Evolutionary conservation across 1,284 basidiomycete genomes (phyloP), one percentile per base, ranked within the genome.

Genomic region (Cryptococcus sp.): DNA sequence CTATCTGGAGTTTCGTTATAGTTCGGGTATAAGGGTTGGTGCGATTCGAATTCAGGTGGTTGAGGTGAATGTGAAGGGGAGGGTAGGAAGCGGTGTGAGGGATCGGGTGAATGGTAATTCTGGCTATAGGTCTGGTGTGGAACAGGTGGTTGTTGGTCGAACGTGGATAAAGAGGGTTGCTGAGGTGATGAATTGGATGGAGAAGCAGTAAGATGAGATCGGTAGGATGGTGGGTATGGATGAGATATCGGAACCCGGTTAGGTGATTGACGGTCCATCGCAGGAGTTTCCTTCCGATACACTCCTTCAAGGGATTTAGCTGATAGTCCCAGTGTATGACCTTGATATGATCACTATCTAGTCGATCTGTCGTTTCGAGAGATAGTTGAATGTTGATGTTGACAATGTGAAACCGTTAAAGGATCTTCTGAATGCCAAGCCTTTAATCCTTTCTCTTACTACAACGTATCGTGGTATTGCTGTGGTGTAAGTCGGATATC

Each of bases 221-320:
- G 49, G 38, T 56, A 56, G 10, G 49, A 51, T 10, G 54, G 54
- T 36, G 54, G 54, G 49, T 56, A 56, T 8, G 54, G 54, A 56
- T 56, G 54, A 8, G 54, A 50, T 30, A 46, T 50, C 14, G 44
- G 23, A 23, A 31, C 10, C 23, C 44, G 11, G 23, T 13, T 13
- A 23, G 44, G 44, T 10, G 44, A 15, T 46, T 46, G 11, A 31
- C 11, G n/a, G 44, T 23, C 23, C 23, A 33, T 23, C 23, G 23
- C 23, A 23, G 23, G 23, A 23, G 23, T 23, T 23, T 23, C 23
- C 23, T 23, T 23, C 23, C 23, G 23, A 23, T 23, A 23, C 23
- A 23, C 23, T 23, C 23, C 23, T 23, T 23, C 23, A 23, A 23
- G 23, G 23, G 23, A 23, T 23, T 23, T 23, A 23, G 23, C 23